Conservation (phyloP, 106 monocot genomes). For the Allium cepa region DNA sequence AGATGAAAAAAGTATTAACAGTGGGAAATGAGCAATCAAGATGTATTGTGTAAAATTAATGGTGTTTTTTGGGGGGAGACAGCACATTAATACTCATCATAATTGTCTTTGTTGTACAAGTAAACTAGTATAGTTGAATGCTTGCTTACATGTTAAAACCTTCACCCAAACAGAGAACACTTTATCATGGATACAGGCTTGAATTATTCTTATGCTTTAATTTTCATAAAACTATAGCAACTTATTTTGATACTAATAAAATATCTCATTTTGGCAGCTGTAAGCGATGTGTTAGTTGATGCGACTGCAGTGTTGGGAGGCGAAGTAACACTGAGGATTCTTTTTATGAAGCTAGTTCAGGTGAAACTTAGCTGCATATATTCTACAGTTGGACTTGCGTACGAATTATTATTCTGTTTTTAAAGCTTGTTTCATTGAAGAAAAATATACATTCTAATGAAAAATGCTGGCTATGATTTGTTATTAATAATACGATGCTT, state of each 20-base stretch:
- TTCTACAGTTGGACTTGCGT: neutral
- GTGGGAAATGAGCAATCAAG: too few relatives aligned
- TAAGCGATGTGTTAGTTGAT: conserved; percentile 75
- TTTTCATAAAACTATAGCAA: too few relatives aligned
- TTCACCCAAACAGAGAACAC: too few relatives aligned
- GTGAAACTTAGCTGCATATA: conserved; percentile 15
- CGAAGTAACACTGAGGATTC: conserved; percentile 68
- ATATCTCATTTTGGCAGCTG: conserved; percentile 38
- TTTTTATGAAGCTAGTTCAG: conserved; percentile 74
- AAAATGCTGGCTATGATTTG: neutral
- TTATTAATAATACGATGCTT: neutral
- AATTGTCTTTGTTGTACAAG: too few relatives aligned
- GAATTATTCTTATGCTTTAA: too few relatives aligned
- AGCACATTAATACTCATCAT: too few relatives aligned
- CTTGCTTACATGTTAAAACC: too few relatives aligned
- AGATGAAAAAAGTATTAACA: too few relatives aligned
- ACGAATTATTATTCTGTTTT: neutral
- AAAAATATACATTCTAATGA: neutral
- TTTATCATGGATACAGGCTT: too few relatives aligned
- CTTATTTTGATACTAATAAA: neutral
- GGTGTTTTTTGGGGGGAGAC: too few relatives aligned
- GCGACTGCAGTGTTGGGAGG: conserved; percentile 87
- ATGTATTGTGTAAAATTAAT: too few relatives aligned
- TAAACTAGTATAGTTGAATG: too few relatives aligned
- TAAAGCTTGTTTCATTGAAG: neutral